These are phyloP conservation scores for Leucoagaricus sp. DNA, from an alignment of 1,284 basidiomycete genomes.

Conservation along the genomic window DNA sequence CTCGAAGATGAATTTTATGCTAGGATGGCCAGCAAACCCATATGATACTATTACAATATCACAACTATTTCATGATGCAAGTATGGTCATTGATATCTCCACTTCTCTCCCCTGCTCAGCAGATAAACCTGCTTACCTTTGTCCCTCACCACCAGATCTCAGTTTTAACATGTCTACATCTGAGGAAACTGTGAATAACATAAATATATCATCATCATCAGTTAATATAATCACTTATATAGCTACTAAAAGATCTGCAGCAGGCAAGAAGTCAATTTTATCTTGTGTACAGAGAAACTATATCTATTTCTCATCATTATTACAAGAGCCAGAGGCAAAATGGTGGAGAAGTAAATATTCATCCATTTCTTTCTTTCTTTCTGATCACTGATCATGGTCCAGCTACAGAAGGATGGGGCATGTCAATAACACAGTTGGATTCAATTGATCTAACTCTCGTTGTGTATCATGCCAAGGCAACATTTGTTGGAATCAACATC, in stretches of 20 bases:
- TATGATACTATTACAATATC: constrained; percentile 93
- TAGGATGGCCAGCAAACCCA: constrained; percentile 97
- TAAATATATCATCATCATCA: constrained; percentile 33
- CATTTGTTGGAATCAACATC: constrained; percentile 93
- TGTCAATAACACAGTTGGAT: constrained; percentile 93
- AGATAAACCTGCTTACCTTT: constrained; percentile 92
- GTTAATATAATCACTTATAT: constrained; percentile 37
- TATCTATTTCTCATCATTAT: constrained; percentile 95
- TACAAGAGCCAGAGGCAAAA: constrained; percentile 98
- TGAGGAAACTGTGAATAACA: constrained; percentile 37
- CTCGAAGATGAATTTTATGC: constrained; percentile 84
- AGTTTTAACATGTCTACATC: constrained; percentile 68
- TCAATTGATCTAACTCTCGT: constrained; percentile 97
- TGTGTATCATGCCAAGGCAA: constrained; percentile 95
- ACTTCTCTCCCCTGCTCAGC: constrained; percentile 93
- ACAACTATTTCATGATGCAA: constrained; percentile 77
- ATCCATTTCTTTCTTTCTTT: constrained; percentile 15
- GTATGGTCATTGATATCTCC: constrained; percentile 89
- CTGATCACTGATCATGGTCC: constrained; percentile 12
- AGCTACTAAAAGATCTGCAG: constrained; percentile 55
- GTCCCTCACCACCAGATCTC: constrained; percentile 86
- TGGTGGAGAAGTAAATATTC: constrained; percentile 81
- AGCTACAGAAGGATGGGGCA: constrained; percentile 85
- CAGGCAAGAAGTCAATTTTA: constrained; percentile 77
- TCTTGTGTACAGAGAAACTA: constrained; percentile 91